Conservation (phyloP, 148 eudicot species). For the Rhododendron mucronatum region DNA sequence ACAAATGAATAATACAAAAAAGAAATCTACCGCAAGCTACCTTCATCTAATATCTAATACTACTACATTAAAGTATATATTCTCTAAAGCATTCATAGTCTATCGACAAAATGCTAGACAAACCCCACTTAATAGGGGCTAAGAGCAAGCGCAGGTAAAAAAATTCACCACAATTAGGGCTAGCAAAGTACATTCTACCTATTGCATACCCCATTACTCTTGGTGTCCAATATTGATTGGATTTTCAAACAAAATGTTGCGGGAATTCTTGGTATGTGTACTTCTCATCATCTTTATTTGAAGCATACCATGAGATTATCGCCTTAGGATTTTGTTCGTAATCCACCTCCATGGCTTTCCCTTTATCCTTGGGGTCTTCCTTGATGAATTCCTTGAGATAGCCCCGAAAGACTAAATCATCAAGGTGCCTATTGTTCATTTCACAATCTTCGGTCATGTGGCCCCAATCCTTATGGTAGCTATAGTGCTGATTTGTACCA, state of each 20-base stretch:
- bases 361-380: too few relatives aligned
- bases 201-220: not conserved
- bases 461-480: too few relatives aligned
- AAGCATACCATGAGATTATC: not conserved
- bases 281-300: not conserved
- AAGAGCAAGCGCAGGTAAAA: not conserved
- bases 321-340: too few relatives aligned
- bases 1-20: not conserved
- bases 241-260: not conserved
- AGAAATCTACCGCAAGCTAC: not conserved
- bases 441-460: too few relatives aligned
- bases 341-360: too few relatives aligned
- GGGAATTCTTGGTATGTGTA: not conserved
- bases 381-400: too few relatives aligned
- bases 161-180: too few relatives aligned
- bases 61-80: not conserved
- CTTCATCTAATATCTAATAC: not conserved
- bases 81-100: not conserved
- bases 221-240: not conserved
- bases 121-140: not conserved
- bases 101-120: not conserved
- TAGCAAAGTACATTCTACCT: too few relatives aligned
- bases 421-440: too few relatives aligned
- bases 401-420: too few relatives aligned
- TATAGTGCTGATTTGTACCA: too few relatives aligned